Percentiles rank a stretch among this genome's conserved stretches.
Conservation (phyloP, 2,329 filamentous ascomycete species). For the Aspergillus intermedius region DNA sequence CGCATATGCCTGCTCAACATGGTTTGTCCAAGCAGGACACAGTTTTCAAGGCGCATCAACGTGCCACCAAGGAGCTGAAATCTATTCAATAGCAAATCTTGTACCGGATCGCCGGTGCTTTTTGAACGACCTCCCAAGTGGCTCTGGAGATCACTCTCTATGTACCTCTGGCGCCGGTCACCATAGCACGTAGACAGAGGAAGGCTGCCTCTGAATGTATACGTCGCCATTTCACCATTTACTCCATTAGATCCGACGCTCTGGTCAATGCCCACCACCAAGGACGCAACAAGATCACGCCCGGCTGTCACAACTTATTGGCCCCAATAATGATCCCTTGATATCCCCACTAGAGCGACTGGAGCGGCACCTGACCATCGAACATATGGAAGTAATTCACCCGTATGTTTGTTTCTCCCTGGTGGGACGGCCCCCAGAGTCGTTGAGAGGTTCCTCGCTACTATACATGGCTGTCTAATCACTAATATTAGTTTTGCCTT, state of each 20-base stretch:
- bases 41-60: neutral
- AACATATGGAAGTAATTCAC: too few species aligned
- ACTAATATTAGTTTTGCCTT: too few species aligned
- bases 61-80: neutral
- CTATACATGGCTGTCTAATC: too few species aligned
- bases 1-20: conserved; percentile 21
- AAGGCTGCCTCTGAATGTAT: conserved; percentile 15
- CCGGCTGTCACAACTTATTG: too few species aligned
- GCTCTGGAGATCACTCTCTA: too few species aligned
- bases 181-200: conserved; percentile 16
- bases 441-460: too few species aligned
- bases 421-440: too few species aligned
- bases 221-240: conserved; percentile 3
- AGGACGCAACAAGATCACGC: neutral
- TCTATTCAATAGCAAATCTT: conserved; percentile 18
- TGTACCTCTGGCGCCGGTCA: conserved; percentile 5
- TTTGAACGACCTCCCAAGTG: conserved; percentile 14
- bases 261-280: neutral
- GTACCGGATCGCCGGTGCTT: conserved; percentile 21
- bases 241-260: neutral
- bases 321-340: neutral
- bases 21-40: conserved; percentile 4
- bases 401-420: too few species aligned
- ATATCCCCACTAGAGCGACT: too few species aligned
- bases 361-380: too few species aligned